Evolutionary conservation across 495 filamentous ascomycete species (phyloP).

Genomic region (Penicillium malachiteum): DNA sequence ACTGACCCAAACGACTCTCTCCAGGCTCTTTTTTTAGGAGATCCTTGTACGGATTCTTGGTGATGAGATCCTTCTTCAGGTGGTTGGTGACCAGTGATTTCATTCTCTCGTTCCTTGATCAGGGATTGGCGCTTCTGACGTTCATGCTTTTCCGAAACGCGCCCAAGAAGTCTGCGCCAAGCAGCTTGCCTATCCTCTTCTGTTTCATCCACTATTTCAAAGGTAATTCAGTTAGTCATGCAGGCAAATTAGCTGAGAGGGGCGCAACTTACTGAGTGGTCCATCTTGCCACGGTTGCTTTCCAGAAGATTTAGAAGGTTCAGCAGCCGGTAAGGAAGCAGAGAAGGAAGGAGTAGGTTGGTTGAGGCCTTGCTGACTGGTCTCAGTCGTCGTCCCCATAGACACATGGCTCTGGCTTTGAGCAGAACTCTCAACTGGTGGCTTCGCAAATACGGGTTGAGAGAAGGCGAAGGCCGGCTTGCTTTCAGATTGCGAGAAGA

Average conservation of each 20-base stretch:
- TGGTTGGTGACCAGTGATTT: too few species aligned
- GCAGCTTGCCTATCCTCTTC: slow-evolving; percentile 13
- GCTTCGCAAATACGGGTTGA: background rate
- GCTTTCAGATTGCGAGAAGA: background rate
- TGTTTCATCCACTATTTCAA: slow-evolving; percentile 3
- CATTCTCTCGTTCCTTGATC: slow-evolving; percentile 12
- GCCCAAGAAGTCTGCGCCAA: slow-evolving; percentile 21
- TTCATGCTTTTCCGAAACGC: slow-evolving; percentile 6
- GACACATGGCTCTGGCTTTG: background rate
- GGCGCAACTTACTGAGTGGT: background rate
- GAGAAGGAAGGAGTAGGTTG: background rate
- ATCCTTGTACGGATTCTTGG: slow-evolving; percentile 25
- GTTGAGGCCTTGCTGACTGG: background rate
- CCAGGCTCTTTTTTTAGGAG: slow-evolving; percentile 18
- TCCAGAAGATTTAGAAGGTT: background rate
- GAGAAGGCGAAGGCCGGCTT: too few species aligned
- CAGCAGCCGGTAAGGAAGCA: background rate
- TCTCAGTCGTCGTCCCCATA: background rate
- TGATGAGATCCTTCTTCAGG: too few species aligned
- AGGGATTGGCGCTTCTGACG: slow-evolving; percentile 13
- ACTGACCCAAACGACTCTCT: background rate
- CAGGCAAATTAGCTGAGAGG: background rate
- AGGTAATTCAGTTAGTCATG: background rate
- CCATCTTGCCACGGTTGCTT: background rate
- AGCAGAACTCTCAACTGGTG: background rate